phyloP scores from a whole-genome alignment of 805 yeast genomes.

The Hanseniaspora pseudoguilliermondii region DNA sequence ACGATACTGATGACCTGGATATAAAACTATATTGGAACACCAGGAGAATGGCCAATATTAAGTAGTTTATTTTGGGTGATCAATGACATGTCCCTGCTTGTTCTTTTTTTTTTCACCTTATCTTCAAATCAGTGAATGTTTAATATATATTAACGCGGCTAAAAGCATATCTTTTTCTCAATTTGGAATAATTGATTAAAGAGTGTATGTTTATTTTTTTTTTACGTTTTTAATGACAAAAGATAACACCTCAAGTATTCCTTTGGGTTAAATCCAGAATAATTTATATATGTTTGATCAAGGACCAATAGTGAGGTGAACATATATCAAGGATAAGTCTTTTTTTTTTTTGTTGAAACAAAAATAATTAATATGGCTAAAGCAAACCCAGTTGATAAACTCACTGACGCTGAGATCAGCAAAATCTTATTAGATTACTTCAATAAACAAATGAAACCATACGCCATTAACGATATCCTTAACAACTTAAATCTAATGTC shows the following conservation, averaged over 20 bases:
- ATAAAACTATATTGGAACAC: conserved; percentile 70
- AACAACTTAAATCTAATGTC: conserved; percentile 34
- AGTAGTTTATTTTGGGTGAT: conserved; percentile 20
- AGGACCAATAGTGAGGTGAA: background rate
- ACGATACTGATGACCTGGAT: conserved; percentile 73
- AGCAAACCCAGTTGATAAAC: background rate
- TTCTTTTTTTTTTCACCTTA: background rate
- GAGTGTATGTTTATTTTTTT: no score
- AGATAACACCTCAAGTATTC: no score
- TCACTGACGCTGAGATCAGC: conserved; percentile 22
- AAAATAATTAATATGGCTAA: background rate
- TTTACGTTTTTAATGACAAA: no score
- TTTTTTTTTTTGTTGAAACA: background rate
- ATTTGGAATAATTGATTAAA: no score
- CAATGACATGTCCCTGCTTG: no score
- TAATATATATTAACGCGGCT: background rate
- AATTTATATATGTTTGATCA: no score
- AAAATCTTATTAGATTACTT: conserved; percentile 29
- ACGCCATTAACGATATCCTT: conserved; percentile 35
- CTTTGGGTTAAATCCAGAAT: no score
- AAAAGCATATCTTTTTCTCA: no score
- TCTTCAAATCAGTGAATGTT: background rate
- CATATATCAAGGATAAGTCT: background rate
- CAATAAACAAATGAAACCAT: conserved; percentile 36
- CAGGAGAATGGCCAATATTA: conserved; percentile 47